Base-by-base conservation (phyloP, 2,329 filamentous ascomycete species). In the Falciphora oryzae region DNA sequence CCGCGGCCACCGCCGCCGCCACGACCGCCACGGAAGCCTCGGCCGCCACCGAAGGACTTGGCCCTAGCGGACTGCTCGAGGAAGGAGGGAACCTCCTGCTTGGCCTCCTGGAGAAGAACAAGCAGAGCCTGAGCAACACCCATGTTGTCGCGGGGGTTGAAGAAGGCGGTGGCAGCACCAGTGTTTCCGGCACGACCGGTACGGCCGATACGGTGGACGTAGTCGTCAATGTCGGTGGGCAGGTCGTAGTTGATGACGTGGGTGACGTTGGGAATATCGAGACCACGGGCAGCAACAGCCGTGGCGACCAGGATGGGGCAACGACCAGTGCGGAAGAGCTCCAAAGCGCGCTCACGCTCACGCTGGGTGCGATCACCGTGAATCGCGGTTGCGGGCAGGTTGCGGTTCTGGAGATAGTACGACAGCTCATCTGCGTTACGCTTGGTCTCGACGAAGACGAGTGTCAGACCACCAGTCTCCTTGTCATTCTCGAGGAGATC, bases 381-480 rank as follows among this genome's bases (percentile, higher is more conserved):
- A 74, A 99, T 99, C 63, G 95, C 97, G 25, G 95, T 99, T 64
- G 95, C 95, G 11, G 94, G 94, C 87, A 99, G 97, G 78, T 88
- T 93, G 80, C 98, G 94, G 83, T 97, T 97, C 83, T 98, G 96
- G 67, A 99, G 83, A 85, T 97, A 99, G 77, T 99, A 95, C 67
- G 93, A 98, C 64, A 99, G 84, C 22, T 93, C 94, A 78, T 99
- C 95, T 67, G 95, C 95, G 93, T 98, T 98, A 72, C 95, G 94
- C 89, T 99, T 99, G 67, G 95, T 98, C 85, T 98, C 95, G 68
- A 99, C 95, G 80, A 99, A 99, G 76, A 99, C 97, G 68, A 99
- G 83, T 22, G 94, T 98, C 67, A 98, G 85, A 74, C 93, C 93
- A 67, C 82, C 65, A 6, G 27, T 53, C 22, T 50, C 90, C 66